phyloP scores from a whole-genome alignment of 257 asterid genomes.

The Primulina eburnea region DNA sequence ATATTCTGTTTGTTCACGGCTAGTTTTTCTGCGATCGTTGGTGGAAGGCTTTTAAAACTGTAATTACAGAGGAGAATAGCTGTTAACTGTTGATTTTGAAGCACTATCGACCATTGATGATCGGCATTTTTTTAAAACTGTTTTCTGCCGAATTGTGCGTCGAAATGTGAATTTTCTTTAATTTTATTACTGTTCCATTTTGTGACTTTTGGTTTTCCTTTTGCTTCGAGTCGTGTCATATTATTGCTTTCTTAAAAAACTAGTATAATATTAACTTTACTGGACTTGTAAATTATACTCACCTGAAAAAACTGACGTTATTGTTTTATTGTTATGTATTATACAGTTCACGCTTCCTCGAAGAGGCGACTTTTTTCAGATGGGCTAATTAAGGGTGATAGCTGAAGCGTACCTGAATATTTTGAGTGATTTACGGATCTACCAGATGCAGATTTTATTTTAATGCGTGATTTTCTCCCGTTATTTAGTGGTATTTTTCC shows the following conservation, averaged over 20 bases:
- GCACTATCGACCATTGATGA: slow-evolving; percentile 17
- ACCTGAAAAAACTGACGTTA: slow-evolving; percentile 25
- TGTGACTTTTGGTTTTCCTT: slow-evolving; percentile 7
- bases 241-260: slow-evolving; percentile 6
- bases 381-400: slow-evolving; percentile 1
- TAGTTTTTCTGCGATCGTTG: too few relatives aligned
- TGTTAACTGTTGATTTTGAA: slow-evolving; percentile 13
- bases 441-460: slow-evolving; percentile 18
- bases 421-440: slow-evolving; percentile 11
- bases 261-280: slow-evolving; percentile 21
- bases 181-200: slow-evolving; percentile 12
- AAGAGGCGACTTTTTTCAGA: slow-evolving; percentile 7
- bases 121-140: neutral
- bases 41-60: too few relatives aligned
- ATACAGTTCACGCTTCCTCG: slow-evolving; percentile 27
- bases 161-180: slow-evolving; percentile 23
- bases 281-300: slow-evolving; percentile 32
- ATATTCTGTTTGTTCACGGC: too few relatives aligned
- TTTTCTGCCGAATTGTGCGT: slow-evolving; percentile 25
- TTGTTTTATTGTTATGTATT: slow-evolving; percentile 14
- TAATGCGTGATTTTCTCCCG: slow-evolving; percentile 7
- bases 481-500: slow-evolving; percentile 16
- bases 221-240: slow-evolving; percentile 10
- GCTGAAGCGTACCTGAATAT: slow-evolving; percentile 1
- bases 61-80: neutral